Conservation (phyloP, 2,329 filamentous ascomycete species). For the Diplodia intermedia region DNA sequence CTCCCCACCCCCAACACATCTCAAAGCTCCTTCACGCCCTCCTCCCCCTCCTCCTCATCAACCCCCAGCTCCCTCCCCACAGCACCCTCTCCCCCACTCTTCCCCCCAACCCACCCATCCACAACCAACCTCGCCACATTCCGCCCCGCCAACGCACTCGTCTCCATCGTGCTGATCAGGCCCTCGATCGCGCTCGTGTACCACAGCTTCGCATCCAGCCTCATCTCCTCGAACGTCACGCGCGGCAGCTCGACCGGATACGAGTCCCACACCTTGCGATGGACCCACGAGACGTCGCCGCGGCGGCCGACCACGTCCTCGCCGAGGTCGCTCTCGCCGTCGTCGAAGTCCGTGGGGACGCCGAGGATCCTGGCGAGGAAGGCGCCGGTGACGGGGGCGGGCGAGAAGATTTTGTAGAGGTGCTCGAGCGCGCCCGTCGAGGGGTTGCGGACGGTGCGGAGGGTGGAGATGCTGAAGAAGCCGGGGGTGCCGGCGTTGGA, state of each 20-base stretch:
- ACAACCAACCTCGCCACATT: conserved; percentile 77
- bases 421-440: conserved; percentile 54
- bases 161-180: conserved; percentile 98
- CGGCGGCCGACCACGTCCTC: conserved; percentile 39
- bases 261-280: conserved; percentile 78
- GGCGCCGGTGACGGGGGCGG: conserved; percentile 52
- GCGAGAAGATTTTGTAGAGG: conserved; percentile 73
- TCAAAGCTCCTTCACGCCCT: conserved; percentile 22
- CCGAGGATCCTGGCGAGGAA: conserved; percentile 61
- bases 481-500: conserved; percentile 66
- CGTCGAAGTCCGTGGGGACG: conserved; percentile 40
- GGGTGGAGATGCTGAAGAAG: conserved; percentile 86
- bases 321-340: conserved; percentile 38
- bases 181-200: conserved; percentile 78
- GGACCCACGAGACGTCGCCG: conserved; percentile 72
- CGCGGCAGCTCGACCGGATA: conserved; percentile 88
- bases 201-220: conserved; percentile 61
- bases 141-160: conserved; percentile 87
- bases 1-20: not conserved
- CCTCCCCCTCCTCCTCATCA: not conserved
- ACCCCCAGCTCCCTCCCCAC: not conserved
- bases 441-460: conserved; percentile 70
- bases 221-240: conserved; percentile 82
- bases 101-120: conserved; percentile 60
- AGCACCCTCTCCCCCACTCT: not conserved